A percentile compares a stretch with the other conserved stretches of the same genome.
Conservation (phyloP, 768 basidiomycete species). For the Pisolithus microcarpus region DNA sequence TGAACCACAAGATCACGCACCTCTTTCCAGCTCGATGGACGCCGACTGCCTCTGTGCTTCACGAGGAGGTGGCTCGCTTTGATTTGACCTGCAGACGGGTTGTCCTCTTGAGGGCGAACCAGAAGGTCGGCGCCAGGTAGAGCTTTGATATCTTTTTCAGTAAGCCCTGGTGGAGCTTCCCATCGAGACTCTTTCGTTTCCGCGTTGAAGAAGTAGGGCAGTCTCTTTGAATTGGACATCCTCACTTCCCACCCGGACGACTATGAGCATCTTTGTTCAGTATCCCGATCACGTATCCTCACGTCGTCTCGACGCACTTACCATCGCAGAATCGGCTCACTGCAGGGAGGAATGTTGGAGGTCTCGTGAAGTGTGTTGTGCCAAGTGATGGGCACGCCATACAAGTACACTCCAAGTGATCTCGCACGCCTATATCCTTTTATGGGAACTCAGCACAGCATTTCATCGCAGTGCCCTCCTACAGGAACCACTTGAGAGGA, state of each 20-base stretch:
- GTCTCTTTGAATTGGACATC: slow-evolving; percentile 65
- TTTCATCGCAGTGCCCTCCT: not conserved
- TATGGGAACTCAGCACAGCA: too few relatives aligned
- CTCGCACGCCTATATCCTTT: too few relatives aligned
- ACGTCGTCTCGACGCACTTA: not conserved
- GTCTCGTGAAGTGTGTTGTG: not conserved
- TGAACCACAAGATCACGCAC: slow-evolving; percentile 32
- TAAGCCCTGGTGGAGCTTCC: slow-evolving; percentile 62
- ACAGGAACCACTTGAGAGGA: too few relatives aligned
- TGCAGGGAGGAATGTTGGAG: not conserved
- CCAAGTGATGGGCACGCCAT: too few relatives aligned
- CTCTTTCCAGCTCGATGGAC: slow-evolving; percentile 82
- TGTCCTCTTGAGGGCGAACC: slow-evolving; percentile 16
- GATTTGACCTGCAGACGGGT: slow-evolving; percentile 38
- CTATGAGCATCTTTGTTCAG: not conserved
- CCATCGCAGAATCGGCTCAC: not conserved
- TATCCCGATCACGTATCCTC: not conserved
- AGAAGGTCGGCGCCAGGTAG: slow-evolving; percentile 57
- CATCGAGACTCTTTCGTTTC: slow-evolving; percentile 67
- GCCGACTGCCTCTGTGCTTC: slow-evolving; percentile 77
- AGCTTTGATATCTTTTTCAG: slow-evolving; percentile 48
- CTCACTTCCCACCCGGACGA: slow-evolving; percentile 71
- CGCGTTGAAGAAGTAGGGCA: slow-evolving; percentile 87
- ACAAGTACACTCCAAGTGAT: too few relatives aligned
- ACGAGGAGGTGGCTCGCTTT: slow-evolving; percentile 94